Base-by-base conservation (phyloP, 768 basidiomycete genomes). In the Serpula lacrymans region DNA sequence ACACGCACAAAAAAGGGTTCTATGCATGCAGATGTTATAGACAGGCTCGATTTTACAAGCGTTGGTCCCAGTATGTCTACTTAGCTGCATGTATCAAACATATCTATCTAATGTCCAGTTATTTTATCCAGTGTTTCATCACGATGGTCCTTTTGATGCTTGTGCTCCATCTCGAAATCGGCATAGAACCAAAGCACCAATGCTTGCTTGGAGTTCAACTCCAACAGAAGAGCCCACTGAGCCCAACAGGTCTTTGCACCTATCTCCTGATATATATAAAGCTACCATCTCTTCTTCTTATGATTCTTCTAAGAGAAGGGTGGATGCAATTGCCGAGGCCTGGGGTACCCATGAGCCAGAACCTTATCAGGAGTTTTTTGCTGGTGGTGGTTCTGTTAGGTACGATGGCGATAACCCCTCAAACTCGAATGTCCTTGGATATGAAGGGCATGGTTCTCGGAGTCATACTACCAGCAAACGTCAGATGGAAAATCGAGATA, bases 291-390 rank as follows among this genome's bases (percentile, higher is more conserved):
- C 75, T 47, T 60, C 71, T 51, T 62, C 72, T 48, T 74, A 76
- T 34, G 74, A 75, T 39, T 74, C 78, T 44, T 75, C 76, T 7
- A 89, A 89, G 78, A 88, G 87, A 65, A 88, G 88, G 55, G 82
- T 87, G 24, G 88, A 92, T 51, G 88, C 86, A 26, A 82, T 93
- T 43, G 89, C 89, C 33, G 90, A 92, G 62, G 90, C 90, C 1
- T 92, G 90, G 90, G 90, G 90, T 26, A 89, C 88, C 37, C 87
- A 90, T 51, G 90, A 92, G 53, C 90, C 90, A 4, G 90, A 93
- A 55, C 90, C 90, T 6, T 92, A 76, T 52, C 89, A 93, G 52
- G 89, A 93, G 52, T 93, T 92, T 57, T 86, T 79, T 47, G 88
- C 88, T 17, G 90, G 87, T 14, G 84, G 86, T 31, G 84, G 84